These are phyloP conservation scores for Alternaria hordeiaustralica DNA, from an alignment of 2,329 filamentous ascomycete species.

Conservation along the genomic window DNA sequence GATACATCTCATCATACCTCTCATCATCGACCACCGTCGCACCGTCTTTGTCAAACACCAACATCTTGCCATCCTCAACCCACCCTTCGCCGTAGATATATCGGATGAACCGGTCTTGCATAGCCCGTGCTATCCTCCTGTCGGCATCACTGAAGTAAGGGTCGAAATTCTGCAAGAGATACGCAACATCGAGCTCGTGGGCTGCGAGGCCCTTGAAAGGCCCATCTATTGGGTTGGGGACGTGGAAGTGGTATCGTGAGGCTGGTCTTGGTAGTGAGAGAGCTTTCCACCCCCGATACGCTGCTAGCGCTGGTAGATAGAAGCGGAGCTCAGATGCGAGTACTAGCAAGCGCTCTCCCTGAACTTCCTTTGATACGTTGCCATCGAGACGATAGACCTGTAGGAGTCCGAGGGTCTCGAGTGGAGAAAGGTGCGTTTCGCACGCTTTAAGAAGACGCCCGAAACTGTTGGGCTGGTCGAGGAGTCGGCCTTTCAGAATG, in stretches of 20 bases:
- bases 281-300: slow-evolving; percentile 42
- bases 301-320: slow-evolving; percentile 50
- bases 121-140: slow-evolving; percentile 15
- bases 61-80: slow-evolving; percentile 22
- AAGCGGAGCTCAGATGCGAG: slow-evolving; percentile 56
- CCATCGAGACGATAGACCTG: slow-evolving; percentile 49
- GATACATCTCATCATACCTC: slow-evolving; percentile 31
- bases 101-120: slow-evolving; percentile 34
- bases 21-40: slow-evolving; percentile 17
- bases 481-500: slow-evolving; percentile 36
- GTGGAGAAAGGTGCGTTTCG: slow-evolving; percentile 20
- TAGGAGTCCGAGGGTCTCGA: slow-evolving; percentile 26
- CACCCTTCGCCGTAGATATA: slow-evolving; percentile 35
- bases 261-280: slow-evolving; percentile 4
- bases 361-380: slow-evolving; percentile 33
- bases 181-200: slow-evolving; percentile 43
- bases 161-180: slow-evolving; percentile 37
- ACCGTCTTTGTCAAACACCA: slow-evolving; percentile 28
- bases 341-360: slow-evolving; percentile 24
- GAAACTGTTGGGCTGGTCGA: slow-evolving; percentile 34
- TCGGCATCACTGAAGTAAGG: slow-evolving; percentile 19
- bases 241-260: slow-evolving; percentile 39
- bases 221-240: slow-evolving; percentile 36
- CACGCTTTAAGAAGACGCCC: slow-evolving; percentile 21
- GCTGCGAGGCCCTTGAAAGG: slow-evolving; percentile 25